Evolutionary conservation across 176 grass and related monocot genomes (phyloP).

Genomic region (Triticum turgidum): DNA sequence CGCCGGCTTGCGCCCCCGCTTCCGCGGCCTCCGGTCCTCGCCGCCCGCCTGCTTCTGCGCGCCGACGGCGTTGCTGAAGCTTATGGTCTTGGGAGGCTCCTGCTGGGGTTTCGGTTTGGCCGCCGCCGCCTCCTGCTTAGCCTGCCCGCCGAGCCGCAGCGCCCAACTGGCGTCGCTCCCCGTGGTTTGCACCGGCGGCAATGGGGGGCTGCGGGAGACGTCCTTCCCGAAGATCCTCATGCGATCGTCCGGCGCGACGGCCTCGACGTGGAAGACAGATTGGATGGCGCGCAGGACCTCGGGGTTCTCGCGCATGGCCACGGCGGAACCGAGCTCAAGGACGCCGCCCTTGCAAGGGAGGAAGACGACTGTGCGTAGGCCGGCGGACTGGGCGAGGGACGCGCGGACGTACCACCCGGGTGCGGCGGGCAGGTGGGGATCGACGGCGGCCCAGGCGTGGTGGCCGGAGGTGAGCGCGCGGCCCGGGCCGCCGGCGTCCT

Average conservation of each 20-base stretch:
- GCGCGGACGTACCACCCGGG: slow-evolving; percentile 61
- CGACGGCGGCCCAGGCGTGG: slow-evolving; percentile 60
- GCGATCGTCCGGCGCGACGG: slow-evolving; percentile 22
- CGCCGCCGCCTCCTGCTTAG: not conserved
- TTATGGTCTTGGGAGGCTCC: slow-evolving; percentile 4
- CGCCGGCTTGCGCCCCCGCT: slow-evolving; percentile 83
- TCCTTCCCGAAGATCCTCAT: slow-evolving; percentile 58
- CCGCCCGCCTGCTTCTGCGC: not conserved
- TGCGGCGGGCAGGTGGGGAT: not conserved
- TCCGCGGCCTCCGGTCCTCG: slow-evolving; percentile 63
- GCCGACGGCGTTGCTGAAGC: slow-evolving; percentile 2
- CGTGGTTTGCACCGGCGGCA: not conserved
- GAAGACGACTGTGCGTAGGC: slow-evolving; percentile 67
- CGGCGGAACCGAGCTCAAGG: slow-evolving; percentile 72
- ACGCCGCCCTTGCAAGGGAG: slow-evolving; percentile 68
- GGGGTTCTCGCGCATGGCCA: slow-evolving; percentile 48
- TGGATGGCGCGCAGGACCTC: slow-evolving; percentile 49
- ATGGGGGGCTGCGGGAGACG: slow-evolving; percentile 1
- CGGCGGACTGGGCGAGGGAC: slow-evolving; percentile 58
- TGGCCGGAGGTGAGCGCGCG: slow-evolving; percentile 41
- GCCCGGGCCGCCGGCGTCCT: slow-evolving; percentile 60
- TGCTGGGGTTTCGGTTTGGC: not conserved
- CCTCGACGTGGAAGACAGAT: slow-evolving; percentile 14
- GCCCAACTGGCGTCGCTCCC: slow-evolving; percentile 14
- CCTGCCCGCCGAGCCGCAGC: slow-evolving; percentile 14